Base-by-base conservation (phyloP, 257 asterid genomes). In the Solanum chilense region DNA sequence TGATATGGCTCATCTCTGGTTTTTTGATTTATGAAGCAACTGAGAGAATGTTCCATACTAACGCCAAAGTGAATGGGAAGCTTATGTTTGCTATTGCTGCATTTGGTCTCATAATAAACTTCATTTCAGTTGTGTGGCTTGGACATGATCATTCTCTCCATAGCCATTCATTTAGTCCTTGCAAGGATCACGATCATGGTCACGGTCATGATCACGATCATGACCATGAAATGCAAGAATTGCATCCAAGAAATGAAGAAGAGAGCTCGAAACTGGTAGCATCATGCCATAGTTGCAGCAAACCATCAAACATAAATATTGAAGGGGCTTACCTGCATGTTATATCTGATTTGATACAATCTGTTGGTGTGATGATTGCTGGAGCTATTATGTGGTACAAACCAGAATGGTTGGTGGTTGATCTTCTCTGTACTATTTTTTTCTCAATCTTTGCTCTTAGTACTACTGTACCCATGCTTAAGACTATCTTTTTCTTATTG, bases 311-410 rank as follows among this genome's bases (percentile, higher is more conserved):
- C 89, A 94, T 96, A 47, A 96, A 94, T 85, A 89, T 96, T 14
- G 96, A 94, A 90, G 98, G 98, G 85, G 98, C 99, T 29, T 94
- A 93, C 89, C 83, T 96, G 91, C 99, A 96, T 88, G 91, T 94
- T 25, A 58, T 94, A 62, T 88, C 93, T 45, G 99, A 96, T 90
- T 84, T 94, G 27, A 92, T 96, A 85, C 99, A 96, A 83, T 93
- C 97, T 12, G 85, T 84, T n/a, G 99, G 98, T 12, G 98, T 95
- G 83, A 94, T 96, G 98, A 88, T 94, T 77, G 94, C 95, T 64
- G 98, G 99, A 87, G 84, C 86, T n/a, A 71, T 94, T 62, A 94
- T 96, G 88, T 96, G 99, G 98, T 29, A 87, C 42, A 93, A 90
- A 86, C 98, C 98, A 23, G 89, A 90, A 0, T 96, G 98, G 98